Evolutionary conservation across 2,329 filamentous ascomycete species (phyloP), one percentile per base, ranked within the genome.

Genomic region (Xylariaceae sp.): DNA sequence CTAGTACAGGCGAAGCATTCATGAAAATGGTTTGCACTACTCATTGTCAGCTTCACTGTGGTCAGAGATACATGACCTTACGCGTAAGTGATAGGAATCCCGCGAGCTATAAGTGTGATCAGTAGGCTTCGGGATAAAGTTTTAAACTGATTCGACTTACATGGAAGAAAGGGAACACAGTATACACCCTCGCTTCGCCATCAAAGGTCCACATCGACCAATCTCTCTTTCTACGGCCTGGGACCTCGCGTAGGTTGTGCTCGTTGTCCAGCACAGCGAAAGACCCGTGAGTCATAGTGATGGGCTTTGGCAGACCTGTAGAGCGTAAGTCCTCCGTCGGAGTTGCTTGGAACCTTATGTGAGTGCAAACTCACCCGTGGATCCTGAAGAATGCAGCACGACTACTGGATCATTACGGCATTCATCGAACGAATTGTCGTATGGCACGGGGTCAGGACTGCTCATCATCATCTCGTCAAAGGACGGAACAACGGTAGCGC

Each of bases 351-450:
- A 27, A 7, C 22, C 7, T 7, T 27, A 27, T 27, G 22, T 4
- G 22, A 27, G 7, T 27, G 22, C 22, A 7, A 27, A 27, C 22
- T 27, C 42, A 60, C 58, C 58, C 18, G 60, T 62, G n/a, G 60
- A 61, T 6, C 60, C 60, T 1, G 59, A 62, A 2, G 60, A 60
- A 39, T 64, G 60, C n/a, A 62, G 39, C 1, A 64, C 52, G 1
- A 57, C n/a, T 17, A 58, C 44, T 1, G 58, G 57, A 3, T 62
- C 56, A 39, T 59, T 38, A 12, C 40, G 52, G 11, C 53, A 52
- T 11, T 58, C 49, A 7, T 58, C 51, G 39, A 61, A 64, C 11
- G 10, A 39, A 38, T 60, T 62, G 2, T 32, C 12, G 39, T 51
- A 62, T 1, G 52, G 50, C 18, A 58, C 58, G 0, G n/a, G 44